Evolutionary conservation across 2,329 filamentous ascomycete species (phyloP).

Genomic region (Aureobasidium sp.): DNA sequence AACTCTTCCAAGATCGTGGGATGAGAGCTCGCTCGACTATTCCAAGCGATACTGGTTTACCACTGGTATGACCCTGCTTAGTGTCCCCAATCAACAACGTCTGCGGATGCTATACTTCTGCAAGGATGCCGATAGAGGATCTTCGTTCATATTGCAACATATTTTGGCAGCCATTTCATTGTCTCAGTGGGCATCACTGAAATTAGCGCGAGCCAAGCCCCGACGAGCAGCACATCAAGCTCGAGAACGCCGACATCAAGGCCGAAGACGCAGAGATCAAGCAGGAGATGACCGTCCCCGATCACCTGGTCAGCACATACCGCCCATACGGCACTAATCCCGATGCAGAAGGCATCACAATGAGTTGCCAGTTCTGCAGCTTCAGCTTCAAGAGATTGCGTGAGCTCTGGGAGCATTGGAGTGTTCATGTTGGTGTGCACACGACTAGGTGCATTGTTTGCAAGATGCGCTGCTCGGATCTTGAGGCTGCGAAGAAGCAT

Average conservation of each 20-base stretch:
- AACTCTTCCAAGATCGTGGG: no score
- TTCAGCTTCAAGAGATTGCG: neutral
- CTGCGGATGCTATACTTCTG: no score
- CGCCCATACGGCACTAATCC: neutral
- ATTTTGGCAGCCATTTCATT: no score
- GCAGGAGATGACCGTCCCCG: neutral
- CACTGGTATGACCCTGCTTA: neutral
- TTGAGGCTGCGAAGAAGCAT: neutral
- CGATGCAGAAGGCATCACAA: neutral
- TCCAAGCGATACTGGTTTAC: neutral
- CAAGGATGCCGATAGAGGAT: no score
- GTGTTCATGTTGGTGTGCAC: neutral
- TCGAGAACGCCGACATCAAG: neutral
- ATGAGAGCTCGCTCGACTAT: neutral
- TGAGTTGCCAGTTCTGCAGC: neutral
- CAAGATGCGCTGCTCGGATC: neutral
- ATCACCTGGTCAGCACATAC: neutral
- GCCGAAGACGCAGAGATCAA: neutral
- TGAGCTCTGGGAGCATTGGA: neutral
- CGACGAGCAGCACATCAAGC: neutral
- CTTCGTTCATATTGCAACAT: no score
- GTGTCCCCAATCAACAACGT: no score
- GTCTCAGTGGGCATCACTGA: no score
- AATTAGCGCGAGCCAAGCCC: neutral
- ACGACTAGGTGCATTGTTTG: neutral